A percentile compares a stretch with the other conserved stretches of the same genome.
phyloP scores from a whole-genome alignment of 768 basidiomycete species.

The Pseudohyphozyma bogoriensis region DNA sequence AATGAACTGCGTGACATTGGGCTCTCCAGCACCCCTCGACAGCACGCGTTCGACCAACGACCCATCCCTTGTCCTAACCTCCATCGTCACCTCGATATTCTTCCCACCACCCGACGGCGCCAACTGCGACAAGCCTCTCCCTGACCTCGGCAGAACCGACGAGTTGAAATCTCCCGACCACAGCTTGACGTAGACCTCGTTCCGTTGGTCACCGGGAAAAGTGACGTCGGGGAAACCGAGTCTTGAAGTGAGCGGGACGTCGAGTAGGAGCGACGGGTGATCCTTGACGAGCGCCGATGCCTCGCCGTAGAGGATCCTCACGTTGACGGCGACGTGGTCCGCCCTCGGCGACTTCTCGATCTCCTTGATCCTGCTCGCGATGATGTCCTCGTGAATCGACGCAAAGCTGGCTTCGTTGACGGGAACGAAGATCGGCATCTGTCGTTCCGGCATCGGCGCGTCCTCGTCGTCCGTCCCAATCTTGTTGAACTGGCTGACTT shows the following conservation, averaged over 20 bases:
- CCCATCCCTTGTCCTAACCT: conserved; percentile 68
- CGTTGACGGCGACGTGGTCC: conserved; percentile 70
- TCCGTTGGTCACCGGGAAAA: conserved; percentile 81
- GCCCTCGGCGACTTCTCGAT: conserved; percentile 78
- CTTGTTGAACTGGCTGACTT: conserved; percentile 56
- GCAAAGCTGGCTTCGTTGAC: conserved; percentile 76
- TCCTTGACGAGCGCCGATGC: conserved; percentile 62
- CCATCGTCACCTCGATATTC: conserved; percentile 82
- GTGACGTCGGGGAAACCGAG: conserved; percentile 95
- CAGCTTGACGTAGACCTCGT: conserved; percentile 90
- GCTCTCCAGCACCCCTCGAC: conserved; percentile 76
- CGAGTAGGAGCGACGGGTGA: conserved; percentile 66
- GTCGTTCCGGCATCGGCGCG: conserved; percentile 62
- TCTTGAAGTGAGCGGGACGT: conserved; percentile 67
- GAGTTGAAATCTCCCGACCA: conserved; percentile 77
- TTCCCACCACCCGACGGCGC: conserved; percentile 40
- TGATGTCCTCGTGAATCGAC: conserved; percentile 90
- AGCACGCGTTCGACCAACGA: conserved; percentile 58
- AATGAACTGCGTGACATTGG: conserved; percentile 64
- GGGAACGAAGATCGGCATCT: conserved; percentile 79
- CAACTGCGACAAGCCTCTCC: conserved; percentile 36
- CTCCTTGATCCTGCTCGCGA: conserved; percentile 63
- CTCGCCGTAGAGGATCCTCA: conserved; percentile 82
- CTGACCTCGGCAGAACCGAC: conserved; percentile 30
- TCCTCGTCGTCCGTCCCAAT: conserved; percentile 48